phyloP scores from a whole-genome alignment of 768 basidiomycete species.

The Gyrodon lividus region DNA sequence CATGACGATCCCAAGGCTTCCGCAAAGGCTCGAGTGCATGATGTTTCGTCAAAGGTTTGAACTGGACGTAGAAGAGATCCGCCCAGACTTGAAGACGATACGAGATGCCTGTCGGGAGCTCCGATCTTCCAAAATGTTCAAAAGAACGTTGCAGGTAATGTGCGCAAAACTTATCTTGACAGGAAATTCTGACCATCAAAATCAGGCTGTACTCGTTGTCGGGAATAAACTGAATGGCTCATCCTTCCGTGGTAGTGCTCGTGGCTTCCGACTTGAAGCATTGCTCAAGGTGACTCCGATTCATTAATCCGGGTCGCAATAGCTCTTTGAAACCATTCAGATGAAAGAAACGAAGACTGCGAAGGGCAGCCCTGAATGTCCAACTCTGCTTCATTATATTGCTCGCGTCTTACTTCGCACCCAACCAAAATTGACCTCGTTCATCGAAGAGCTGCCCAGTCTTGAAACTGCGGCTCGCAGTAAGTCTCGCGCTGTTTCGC shows the following conservation, averaged over 20 bases:
- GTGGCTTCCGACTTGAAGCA: constrained; percentile 82
- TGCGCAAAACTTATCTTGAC: not conserved
- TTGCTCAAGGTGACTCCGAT: constrained; percentile 65
- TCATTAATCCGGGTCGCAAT: not conserved
- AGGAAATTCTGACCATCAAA: not conserved
- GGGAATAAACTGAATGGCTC: constrained; percentile 84
- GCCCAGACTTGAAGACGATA: constrained; percentile 76
- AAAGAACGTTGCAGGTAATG: constrained; percentile 62
- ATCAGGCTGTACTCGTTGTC: constrained; percentile 66
- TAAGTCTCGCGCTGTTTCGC: constrained; percentile 25
- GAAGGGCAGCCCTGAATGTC: constrained; percentile 65
- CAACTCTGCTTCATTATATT: constrained; percentile 91
- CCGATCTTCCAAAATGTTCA: constrained; percentile 61
- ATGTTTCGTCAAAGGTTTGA: constrained; percentile 80
- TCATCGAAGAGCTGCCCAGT: constrained; percentile 78
- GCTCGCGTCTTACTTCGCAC: constrained; percentile 68
- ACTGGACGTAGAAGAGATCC: constrained; percentile 77
- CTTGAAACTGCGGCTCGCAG: constrained; percentile 82
- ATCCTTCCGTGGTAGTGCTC: constrained; percentile 79
- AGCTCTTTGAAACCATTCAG: constrained; percentile 36
- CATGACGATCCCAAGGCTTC: constrained; percentile 71
- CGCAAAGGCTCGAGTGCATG: constrained; percentile 78
- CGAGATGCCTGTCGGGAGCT: constrained; percentile 71
- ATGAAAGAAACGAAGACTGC: constrained; percentile 81
- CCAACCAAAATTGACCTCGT: constrained; percentile 63